Base-by-base conservation (phyloP, 257 asterid genomes). In the Cruciata laevipes region DNA sequence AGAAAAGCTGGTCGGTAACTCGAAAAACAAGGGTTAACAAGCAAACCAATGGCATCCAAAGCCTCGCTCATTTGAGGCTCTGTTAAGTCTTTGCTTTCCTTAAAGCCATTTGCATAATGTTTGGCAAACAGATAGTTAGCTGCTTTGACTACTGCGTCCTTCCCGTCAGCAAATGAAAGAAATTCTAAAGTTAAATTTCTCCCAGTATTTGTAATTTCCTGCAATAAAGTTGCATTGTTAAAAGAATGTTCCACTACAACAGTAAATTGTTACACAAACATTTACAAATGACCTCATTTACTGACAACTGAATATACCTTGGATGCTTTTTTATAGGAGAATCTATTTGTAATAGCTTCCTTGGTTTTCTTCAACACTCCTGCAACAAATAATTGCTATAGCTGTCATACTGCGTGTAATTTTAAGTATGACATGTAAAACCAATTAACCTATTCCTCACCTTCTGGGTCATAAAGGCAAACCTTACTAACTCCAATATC, bases 381-480 rank as follows among this genome's bases (percentile, higher is more conserved):
- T 90, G 72, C 80, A 74, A 67, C 56, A 74, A 38, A 55, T 76
- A 35, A 75, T 53, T 53, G 42, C 30, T 49, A 62, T 21, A 47
- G 53, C 70, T 71, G 69, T 71, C 64, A 69, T 33, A 63, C 62
- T 64, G 11, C 6, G 21, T 56, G 35, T 21, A 69, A 66, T 59
- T 61, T 69, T 51, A 64, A 55, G 72, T 24, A 32, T 61, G 44
- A 70, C 42, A 60, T 44, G 67, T 27, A 24, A 53, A 33, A 49
- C 14, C 38, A 53, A 31, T 58, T 65, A 16, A 8, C 24, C 49
- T 8, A 18, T 67, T 60, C 56, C 63, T 40, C 82, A 94, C 99
- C 98, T 81, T 87, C 95, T 67, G 82, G 20, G 71, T 94, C 99
- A 77, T 90, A 94, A 44, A 94, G 86, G 86, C 96, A 90, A 38